phyloP scores from a whole-genome alignment of 805 yeast species.

The Candida dajiaensis region DNA sequence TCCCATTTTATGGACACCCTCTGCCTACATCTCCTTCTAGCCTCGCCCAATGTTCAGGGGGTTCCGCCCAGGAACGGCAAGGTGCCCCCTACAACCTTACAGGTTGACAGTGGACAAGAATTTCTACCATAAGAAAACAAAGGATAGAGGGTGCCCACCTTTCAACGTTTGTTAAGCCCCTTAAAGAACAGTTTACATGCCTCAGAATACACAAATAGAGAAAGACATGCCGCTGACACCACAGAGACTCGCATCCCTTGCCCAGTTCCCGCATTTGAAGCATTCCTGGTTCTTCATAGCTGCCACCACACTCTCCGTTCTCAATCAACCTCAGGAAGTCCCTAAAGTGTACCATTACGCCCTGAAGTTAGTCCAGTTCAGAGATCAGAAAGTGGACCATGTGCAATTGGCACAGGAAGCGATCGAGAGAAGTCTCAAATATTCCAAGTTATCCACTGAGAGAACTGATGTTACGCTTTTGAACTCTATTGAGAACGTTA shows the following conservation, averaged over 20 bases:
- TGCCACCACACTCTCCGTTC: conserved; percentile 73
- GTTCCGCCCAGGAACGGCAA: too few species aligned
- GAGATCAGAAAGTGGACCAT: not conserved
- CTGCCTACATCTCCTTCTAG: not conserved
- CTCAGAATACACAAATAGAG: not conserved
- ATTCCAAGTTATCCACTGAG: conserved; percentile 7
- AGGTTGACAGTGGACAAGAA: too few species aligned
- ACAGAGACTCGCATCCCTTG: conserved; percentile 46
- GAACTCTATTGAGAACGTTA: conserved; percentile 17
- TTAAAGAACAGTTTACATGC: not conserved
- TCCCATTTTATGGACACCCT: too few species aligned
- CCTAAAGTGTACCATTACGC: conserved; percentile 73
- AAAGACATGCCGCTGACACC: conserved; percentile 38
- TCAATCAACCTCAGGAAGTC: conserved; percentile 77
- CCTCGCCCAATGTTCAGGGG: too few species aligned
- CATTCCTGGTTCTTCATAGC: conserved; percentile 74
- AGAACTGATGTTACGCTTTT: conserved; percentile 11
- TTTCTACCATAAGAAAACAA: not conserved
- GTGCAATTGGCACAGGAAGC: conserved; percentile 12
- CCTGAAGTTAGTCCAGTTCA: conserved; percentile 25
- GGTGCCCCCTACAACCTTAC: too few species aligned
- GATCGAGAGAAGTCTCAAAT: conserved; percentile 14
- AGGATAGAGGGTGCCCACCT: not conserved
- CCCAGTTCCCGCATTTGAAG: conserved; percentile 48
- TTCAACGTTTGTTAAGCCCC: not conserved